phyloP scores from a whole-genome alignment of 306 rosid genomes.

The Alnus rubra region DNA sequence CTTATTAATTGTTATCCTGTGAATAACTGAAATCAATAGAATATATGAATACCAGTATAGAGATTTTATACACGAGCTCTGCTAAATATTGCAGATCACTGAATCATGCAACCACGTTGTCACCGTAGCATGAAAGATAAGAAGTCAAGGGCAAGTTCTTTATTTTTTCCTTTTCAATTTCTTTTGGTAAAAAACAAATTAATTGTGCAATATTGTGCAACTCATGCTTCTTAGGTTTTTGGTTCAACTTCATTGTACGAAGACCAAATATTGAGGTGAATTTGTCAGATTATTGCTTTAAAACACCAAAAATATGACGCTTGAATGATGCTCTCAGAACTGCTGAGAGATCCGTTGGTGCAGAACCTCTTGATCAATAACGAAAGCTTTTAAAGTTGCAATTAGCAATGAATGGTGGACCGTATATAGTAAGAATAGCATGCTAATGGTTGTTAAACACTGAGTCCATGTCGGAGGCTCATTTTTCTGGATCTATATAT shows the following conservation, averaged over 20 bases:
- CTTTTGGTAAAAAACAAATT: neutral
- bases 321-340: neutral
- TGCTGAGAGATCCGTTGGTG: neutral
- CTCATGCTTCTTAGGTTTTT: neutral
- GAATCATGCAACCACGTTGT: neutral
- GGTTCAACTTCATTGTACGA: conserved; percentile 1
- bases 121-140: neutral
- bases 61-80: neutral
- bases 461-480: neutral
- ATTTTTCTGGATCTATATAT: neutral
- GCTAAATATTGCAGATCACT: neutral
- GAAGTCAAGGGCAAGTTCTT: neutral
- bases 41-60: neutral
- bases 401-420: neutral
- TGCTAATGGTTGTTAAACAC: neutral
- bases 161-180: neutral
- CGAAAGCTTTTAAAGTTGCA: neutral
- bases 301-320: neutral
- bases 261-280: neutral
- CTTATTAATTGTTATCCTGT: neutral
- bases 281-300: neutral
- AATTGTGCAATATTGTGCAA: neutral
- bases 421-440: neutral
- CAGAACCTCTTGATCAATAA: neutral
- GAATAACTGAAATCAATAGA: neutral